Conservation (phyloP, 192 early-diverging fungal species). For the Backusella sp. region DNA sequence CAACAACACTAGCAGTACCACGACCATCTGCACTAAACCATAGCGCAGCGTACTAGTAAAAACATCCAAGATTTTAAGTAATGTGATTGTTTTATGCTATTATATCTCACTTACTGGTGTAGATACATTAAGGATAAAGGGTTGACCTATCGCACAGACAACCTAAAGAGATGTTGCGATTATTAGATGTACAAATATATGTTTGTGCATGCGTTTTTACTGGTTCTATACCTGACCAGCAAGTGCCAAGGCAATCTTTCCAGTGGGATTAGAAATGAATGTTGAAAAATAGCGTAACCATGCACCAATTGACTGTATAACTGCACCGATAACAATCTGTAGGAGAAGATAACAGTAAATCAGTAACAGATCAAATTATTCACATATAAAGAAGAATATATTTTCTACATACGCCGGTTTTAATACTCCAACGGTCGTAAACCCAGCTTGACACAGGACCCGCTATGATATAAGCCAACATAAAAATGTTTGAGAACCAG, state of each 20-base stretch:
- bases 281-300: constrained; percentile 45
- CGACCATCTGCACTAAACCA: constrained; percentile 53
- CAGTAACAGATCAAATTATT: background rate
- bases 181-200: background rate
- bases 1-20: constrained; percentile 50
- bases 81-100: background rate
- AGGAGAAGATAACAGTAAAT: background rate
- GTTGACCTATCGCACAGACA: constrained; percentile 47
- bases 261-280: constrained; percentile 36
- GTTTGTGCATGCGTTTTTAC: background rate
- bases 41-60: constrained; percentile 46
- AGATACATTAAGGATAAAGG: constrained; percentile 55
- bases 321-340: constrained; percentile 42
- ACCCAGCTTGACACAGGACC: constrained; percentile 42
- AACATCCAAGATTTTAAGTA: background rate
- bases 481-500: constrained; percentile 43
- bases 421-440: constrained; percentile 43
- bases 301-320: constrained; percentile 41
- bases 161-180: constrained; percentile 14
- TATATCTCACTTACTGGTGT: constrained; percentile 37
- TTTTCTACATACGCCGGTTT: constrained; percentile 29
- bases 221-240: constrained; percentile 44
- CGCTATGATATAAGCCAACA: constrained; percentile 45
- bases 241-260: constrained; percentile 41
- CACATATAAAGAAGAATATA: background rate